Percentiles rank a stretch among this genome's conserved stretches.
phyloP scores from a whole-genome alignment of 139 green algal genomes.

The Mesotaenium endlicherianum region DNA sequence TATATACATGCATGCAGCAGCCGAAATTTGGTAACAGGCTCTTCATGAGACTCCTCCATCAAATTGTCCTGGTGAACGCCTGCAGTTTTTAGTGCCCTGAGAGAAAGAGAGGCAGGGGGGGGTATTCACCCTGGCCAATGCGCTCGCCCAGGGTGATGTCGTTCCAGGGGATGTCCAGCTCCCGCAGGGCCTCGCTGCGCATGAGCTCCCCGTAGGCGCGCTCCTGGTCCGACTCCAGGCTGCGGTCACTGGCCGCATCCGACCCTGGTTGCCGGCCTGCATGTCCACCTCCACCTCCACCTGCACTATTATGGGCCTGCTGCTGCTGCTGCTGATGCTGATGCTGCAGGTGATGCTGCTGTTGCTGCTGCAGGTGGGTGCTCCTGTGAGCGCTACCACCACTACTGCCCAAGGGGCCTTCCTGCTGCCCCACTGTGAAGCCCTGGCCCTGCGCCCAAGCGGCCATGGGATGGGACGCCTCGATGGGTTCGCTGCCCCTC shows the following conservation, averaged over 20 bases:
- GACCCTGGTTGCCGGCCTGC: not conserved
- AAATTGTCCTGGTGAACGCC: too few relatives aligned
- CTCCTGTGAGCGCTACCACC: not conserved
- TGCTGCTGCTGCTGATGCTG: not conserved
- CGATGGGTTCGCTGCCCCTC: too few relatives aligned
- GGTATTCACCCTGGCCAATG: conserved; percentile 2
- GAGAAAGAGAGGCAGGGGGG: too few relatives aligned
- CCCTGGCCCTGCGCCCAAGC: not conserved
- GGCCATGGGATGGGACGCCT: not conserved
- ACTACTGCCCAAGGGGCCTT: not conserved
- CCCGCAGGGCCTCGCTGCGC: conserved; percentile 3
- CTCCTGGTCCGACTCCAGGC: not conserved
- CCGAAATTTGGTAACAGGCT: too few relatives aligned
- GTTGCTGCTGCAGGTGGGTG: not conserved
- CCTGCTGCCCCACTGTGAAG: not conserved
- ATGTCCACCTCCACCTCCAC: not conserved
- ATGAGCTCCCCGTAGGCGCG: not conserved
- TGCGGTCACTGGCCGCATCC: not conserved
- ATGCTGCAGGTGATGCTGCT: not conserved
- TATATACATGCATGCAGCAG: too few relatives aligned
- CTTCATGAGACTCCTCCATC: too few relatives aligned
- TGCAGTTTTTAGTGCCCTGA: too few relatives aligned
- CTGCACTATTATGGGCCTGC: not conserved
- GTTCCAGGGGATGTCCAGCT: conserved; percentile 1
- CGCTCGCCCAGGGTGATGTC: conserved; percentile 2